Percentiles rank a stretch among this genome's conserved stretches.
Conservation (phyloP, 2,329 filamentous ascomycete genomes). For the Xylaria hypoxylon region DNA sequence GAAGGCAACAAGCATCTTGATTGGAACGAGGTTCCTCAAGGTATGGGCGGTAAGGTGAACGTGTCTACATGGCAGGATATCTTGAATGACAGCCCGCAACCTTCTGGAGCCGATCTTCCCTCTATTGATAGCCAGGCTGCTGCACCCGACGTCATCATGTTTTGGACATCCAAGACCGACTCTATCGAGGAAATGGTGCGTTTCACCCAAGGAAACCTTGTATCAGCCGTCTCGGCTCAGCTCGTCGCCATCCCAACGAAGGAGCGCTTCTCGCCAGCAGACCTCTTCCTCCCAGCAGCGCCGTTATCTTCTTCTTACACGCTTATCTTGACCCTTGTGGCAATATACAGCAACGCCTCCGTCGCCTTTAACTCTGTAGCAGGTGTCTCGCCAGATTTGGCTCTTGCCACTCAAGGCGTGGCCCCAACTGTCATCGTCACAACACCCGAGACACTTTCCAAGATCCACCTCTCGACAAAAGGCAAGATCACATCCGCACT, state of each 20-base stretch:
- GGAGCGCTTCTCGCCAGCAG: slow-evolving; percentile 78
- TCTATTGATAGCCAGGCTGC: slow-evolving; percentile 65
- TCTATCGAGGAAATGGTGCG: slow-evolving; percentile 77
- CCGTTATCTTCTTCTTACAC: slow-evolving; percentile 83
- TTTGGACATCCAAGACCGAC: slow-evolving; percentile 70
- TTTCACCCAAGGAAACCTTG: slow-evolving; percentile 85
- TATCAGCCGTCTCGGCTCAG: slow-evolving; percentile 85
- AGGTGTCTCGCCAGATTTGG: slow-evolving; percentile 76
- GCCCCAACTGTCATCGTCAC: slow-evolving; percentile 86
- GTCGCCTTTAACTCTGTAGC: slow-evolving; percentile 91
- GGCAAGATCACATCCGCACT: slow-evolving; percentile 70
- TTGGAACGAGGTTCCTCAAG: slow-evolving; percentile 89
- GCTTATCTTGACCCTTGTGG: slow-evolving; percentile 81
- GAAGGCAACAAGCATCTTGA: slow-evolving; percentile 92
- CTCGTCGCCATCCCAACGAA: slow-evolving; percentile 78
- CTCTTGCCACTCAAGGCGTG: slow-evolving; percentile 77
- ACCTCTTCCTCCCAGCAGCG: slow-evolving; percentile 88
- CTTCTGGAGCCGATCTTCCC: slow-evolving; percentile 73
- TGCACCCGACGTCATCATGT: slow-evolving; percentile 70
- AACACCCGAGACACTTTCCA: slow-evolving; percentile 77
- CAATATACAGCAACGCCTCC: slow-evolving; percentile 85
- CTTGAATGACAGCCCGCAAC: slow-evolving; percentile 74
- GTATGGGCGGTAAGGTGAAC: slow-evolving; percentile 78
- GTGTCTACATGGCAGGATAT: slow-evolving; percentile 96
- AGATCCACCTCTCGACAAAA: slow-evolving; percentile 73